Conservation (phyloP, 2,329 filamentous ascomycete genomes). For the Capronia epimyces region DNA sequence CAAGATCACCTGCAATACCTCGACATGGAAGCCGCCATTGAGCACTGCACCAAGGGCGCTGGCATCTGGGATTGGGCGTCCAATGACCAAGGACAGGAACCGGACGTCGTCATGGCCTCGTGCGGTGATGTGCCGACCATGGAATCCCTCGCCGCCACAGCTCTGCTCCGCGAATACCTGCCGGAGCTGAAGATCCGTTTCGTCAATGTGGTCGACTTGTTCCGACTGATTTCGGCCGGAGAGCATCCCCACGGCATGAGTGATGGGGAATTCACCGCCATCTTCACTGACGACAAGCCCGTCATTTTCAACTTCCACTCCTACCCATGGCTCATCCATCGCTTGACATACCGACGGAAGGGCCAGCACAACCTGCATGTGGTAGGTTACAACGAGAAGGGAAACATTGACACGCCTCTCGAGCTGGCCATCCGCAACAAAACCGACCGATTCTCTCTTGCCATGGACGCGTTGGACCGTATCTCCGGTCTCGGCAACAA, state of each 20-base stretch:
- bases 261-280: slow-evolving; percentile 59
- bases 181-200: slow-evolving; percentile 70
- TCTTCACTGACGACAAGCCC: slow-evolving; percentile 68
- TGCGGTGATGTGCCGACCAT: slow-evolving; percentile 71
- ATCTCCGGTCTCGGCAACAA: slow-evolving; percentile 59
- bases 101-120: slow-evolving; percentile 69
- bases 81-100: slow-evolving; percentile 63
- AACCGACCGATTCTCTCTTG: slow-evolving; percentile 70
- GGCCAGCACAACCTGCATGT: slow-evolving; percentile 65
- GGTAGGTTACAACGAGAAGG: slow-evolving; percentile 76
- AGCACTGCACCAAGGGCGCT: slow-evolving; percentile 72
- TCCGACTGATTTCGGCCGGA: slow-evolving; percentile 65
- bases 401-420: slow-evolving; percentile 75
- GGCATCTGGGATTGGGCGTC: slow-evolving; percentile 74
- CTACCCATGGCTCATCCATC: slow-evolving; percentile 74
- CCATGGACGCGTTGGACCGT: slow-evolving; percentile 69
- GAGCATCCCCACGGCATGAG: slow-evolving; percentile 70
- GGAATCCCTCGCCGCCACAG: slow-evolving; percentile 68
- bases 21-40: slow-evolving; percentile 64
- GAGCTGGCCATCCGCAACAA: slow-evolving; percentile 73
- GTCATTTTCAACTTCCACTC: slow-evolving; percentile 81
- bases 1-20: slow-evolving; percentile 72
- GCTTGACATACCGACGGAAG: slow-evolving; percentile 68
- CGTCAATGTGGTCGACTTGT: slow-evolving; percentile 74
- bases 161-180: slow-evolving; percentile 64